Evolutionary conservation across 192 early-diverging fungal species (phyloP).

Genomic region (Coemansia sp.): DNA sequence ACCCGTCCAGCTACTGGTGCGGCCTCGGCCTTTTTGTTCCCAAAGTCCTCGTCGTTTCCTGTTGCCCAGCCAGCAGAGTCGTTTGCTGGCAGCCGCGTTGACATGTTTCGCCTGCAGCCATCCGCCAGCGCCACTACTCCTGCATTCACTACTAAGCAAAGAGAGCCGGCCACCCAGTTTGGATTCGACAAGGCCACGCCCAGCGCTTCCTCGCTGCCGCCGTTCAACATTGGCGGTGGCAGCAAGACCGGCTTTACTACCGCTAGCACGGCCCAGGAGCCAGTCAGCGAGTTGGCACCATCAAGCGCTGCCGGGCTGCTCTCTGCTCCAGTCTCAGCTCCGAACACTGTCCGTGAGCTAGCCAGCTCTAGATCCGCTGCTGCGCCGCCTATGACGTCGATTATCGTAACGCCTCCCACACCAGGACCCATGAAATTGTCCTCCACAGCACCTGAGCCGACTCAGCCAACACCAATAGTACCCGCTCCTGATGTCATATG

Average conservation of each 20-base stretch:
- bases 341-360: background rate
- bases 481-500: constrained; percentile 19
- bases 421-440: background rate
- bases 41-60: background rate
- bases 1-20: background rate
- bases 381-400: background rate
- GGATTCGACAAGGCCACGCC: background rate
- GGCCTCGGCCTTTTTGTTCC: background rate
- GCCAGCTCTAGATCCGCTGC: background rate
- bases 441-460: background rate
- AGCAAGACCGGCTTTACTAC: background rate
- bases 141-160: background rate
- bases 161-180: background rate
- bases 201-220: background rate
- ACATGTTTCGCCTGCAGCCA: constrained; percentile 1
- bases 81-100: background rate
- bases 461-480: background rate
- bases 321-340: background rate
- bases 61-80: background rate
- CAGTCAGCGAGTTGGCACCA: background rate
- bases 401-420: background rate
- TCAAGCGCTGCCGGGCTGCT: background rate
- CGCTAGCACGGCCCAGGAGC: background rate
- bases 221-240: background rate
- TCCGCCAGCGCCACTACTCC: background rate